These are phyloP conservation scores for Teunomyces atbi DNA, from an alignment of 805 yeast genomes.

Conservation along the genomic window DNA sequence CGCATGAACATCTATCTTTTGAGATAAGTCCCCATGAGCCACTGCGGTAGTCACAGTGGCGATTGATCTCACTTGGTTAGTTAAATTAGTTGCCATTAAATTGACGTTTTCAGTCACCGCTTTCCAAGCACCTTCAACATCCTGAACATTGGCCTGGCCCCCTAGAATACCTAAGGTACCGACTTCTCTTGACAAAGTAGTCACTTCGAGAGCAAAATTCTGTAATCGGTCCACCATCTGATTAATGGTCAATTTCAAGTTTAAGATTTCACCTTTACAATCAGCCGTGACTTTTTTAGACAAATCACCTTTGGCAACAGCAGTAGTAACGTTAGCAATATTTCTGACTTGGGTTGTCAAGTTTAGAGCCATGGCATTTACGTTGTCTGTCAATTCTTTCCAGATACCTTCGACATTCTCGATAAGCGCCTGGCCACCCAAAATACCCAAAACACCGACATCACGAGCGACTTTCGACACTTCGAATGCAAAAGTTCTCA, in stretches of 20 bases:
- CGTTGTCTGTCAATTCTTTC: slow-evolving; percentile 83
- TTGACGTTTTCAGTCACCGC: slow-evolving; percentile 49
- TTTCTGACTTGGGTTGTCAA: slow-evolving; percentile 86
- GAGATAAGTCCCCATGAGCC: slow-evolving; percentile 84
- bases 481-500: slow-evolving; percentile 79
- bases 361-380: slow-evolving; percentile 87
- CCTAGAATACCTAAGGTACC: slow-evolving; percentile 49
- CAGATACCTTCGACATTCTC: slow-evolving; percentile 82
- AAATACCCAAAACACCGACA: slow-evolving; percentile 84
- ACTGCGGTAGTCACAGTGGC: slow-evolving; percentile 92
- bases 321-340: slow-evolving; percentile 84
- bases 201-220: slow-evolving; percentile 46
- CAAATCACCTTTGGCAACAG: slow-evolving; percentile 81
- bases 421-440: slow-evolving; percentile 85
- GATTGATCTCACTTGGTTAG: slow-evolving; percentile 81
- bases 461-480: slow-evolving; percentile 86
- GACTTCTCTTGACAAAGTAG: slow-evolving; percentile 47
- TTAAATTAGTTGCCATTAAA: slow-evolving; percentile 48
- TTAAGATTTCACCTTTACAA: slow-evolving; percentile 62
- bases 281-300: slow-evolving; percentile 83
- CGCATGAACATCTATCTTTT: slow-evolving; percentile 84
- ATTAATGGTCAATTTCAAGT: slow-evolving; percentile 47
- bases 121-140: slow-evolving; percentile 52
- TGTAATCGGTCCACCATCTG: slow-evolving; percentile 53
- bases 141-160: slow-evolving; percentile 52